Base-by-base conservation (phyloP, 192 early-diverging fungal genomes). In the Coemansia sp. region DNA sequence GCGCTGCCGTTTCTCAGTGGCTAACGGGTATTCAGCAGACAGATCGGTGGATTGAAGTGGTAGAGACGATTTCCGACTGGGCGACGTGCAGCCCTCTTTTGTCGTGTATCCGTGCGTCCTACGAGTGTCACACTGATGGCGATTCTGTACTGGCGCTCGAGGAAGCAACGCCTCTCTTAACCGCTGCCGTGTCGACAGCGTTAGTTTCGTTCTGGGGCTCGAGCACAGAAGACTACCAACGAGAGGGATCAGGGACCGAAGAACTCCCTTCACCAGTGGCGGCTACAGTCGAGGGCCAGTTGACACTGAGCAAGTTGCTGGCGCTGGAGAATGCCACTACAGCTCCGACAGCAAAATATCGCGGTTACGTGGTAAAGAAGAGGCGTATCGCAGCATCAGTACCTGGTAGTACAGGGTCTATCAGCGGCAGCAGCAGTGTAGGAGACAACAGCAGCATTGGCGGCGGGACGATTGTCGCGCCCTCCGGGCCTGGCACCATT, bases 321-420 rank as follows among this genome's bases (percentile, higher is more conserved):
- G 66, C 73, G 1, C 62, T 83, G 16, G 76, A 73, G 10, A 78
- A 43, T 68, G 55, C 55, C 0, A 27, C 66, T 13, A 68, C 68
- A 13, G 64, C 75, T 39, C 20, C 75, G 1, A 72, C 69, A 1
- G 52, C 63, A 61, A 75, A 75, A 68, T 83, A 83, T 70, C 66
- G 81, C n/a, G 81, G 81, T 0, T 83, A 68, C 34, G 72, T 78
- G 7, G 81, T 83, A 11, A 83, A 83, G 57, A 78, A 78, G 76
- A 72, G 76, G n/a, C 69, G 73, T 9, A 29, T 57, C 1, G 39
- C 29, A 50, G 67, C 66, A 13, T 8, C 22, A 31, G 36, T 20
- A 50, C 49, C 33, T 43, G 53, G 24, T 10, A 44, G 68, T 46
- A 11, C 74, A n/a, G 47, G 65, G 5, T 1, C 31, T n/a, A 61